phyloP scores from a whole-genome alignment of 2,329 filamentous ascomycete species.

The Bipolaris victoriae region DNA sequence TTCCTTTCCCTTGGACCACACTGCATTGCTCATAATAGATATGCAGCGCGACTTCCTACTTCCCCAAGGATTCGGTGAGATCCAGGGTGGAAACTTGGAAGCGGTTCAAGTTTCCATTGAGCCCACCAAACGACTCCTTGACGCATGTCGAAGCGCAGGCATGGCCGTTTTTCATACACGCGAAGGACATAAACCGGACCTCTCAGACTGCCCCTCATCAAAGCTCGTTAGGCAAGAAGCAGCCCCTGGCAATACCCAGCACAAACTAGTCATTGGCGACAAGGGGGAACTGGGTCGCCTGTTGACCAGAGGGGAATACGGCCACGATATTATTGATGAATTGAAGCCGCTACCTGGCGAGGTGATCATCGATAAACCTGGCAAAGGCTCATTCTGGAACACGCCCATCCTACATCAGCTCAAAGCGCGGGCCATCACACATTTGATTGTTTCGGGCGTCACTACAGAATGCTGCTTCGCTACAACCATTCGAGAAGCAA shows the following conservation, averaged over 20 bases:
- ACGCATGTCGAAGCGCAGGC: constrained; percentile 51
- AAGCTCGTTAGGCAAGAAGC: constrained; percentile 58
- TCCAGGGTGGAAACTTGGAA: constrained; percentile 55
- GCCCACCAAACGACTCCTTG: constrained; percentile 52
- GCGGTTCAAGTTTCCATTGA: constrained; percentile 50
- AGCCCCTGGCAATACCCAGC: constrained; percentile 53
- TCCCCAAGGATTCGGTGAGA: constrained; percentile 58
- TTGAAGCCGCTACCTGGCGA: constrained; percentile 59
- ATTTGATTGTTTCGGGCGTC: constrained; percentile 63
- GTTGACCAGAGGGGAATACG: constrained; percentile 60
- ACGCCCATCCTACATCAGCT: constrained; percentile 61
- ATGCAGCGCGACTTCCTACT: constrained; percentile 61
- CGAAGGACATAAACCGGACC: constrained; percentile 58
- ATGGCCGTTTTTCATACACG: constrained; percentile 58
- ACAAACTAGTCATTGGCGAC: constrained; percentile 59
- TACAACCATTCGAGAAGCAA: constrained; percentile 62
- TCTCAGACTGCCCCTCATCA: constrained; percentile 60
- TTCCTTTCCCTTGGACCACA: constrained; percentile 54
- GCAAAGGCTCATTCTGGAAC: constrained; percentile 66
- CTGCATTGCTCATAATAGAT: constrained; percentile 59
- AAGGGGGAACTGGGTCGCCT: constrained; percentile 60
- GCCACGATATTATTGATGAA: constrained; percentile 63
- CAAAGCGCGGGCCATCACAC: constrained; percentile 62
- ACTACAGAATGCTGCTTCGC: constrained; percentile 66
- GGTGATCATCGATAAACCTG: constrained; percentile 63